Base-by-base conservation (phyloP, 106 monocot species). In the Narthecium ossifragum region DNA sequence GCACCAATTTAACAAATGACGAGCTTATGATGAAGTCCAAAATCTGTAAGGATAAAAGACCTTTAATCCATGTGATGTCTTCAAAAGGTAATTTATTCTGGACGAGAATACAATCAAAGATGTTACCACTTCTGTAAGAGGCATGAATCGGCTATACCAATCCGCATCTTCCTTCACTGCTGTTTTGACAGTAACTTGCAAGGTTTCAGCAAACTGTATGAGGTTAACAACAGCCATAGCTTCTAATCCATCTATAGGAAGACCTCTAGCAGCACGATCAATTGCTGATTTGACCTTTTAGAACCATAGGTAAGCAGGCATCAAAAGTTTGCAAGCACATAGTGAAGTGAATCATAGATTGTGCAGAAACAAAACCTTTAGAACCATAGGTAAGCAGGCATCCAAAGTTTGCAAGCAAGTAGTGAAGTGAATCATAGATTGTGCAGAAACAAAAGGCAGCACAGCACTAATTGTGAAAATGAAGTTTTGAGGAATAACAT, bases 241-340 rank as follows among this genome's bases (percentile, higher is more conserved):
- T 78, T 86, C 92, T 22, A 54, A 51, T 53, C 86, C 80, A 57
- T 51, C 59, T 14, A 92, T 24, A 21, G 75, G 63, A 50, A 68
- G 61, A 29, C 86, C 83, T 75, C 77, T 74, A 31, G 75, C 72
- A 21, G 69, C 80, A 70, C 64, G 65, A 67, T 67, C 63, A 50
- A 83, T 77, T 33, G 86, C 86, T 41, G 80, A 86, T 73, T 92
- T 75, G 36, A 92, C 85, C 90, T 91, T 59, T 55, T 33, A 39
- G 27, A 53, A 49, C 18, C n/a, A n/a, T n/a, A n/a, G n/a, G n/a
- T n/a, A 21, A 43, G 14, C 46, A 71, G 4, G 18, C 11, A 22
- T 33, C 30, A 12, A 50, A 54, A 11, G 23, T 5, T 15, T 7
- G 3, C 18, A 34, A 21, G 57, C n/a, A 34, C n/a, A 17, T 23